These are phyloP conservation scores for Sclerotinia subarctica DNA, from an alignment of 2,329 filamentous ascomycete genomes.

Conservation along the genomic window DNA sequence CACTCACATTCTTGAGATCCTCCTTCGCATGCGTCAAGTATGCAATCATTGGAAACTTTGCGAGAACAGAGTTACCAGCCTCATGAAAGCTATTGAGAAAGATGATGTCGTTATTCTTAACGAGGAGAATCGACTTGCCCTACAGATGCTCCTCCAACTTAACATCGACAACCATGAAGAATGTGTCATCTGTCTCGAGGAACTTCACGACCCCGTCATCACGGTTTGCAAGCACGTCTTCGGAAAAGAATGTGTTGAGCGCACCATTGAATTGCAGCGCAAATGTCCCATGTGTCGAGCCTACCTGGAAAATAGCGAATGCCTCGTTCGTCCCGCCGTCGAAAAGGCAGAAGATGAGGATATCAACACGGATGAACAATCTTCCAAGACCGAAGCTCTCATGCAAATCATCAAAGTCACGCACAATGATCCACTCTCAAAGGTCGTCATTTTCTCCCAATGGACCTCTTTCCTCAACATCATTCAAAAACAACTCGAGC, in stretches of 20 bases:
- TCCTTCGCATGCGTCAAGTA: conserved; percentile 78
- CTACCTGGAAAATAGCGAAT: conserved; percentile 55
- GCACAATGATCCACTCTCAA: conserved; percentile 59
- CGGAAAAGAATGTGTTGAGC: conserved; percentile 69
- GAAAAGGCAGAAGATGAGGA: conserved; percentile 50
- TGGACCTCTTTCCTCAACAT: conserved; percentile 74
- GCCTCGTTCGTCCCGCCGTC: conserved; percentile 64
- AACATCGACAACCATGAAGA: conserved; percentile 78
- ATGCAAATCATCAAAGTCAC: conserved; percentile 71
- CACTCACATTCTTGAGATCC: conserved; percentile 72
- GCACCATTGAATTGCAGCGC: conserved; percentile 69
- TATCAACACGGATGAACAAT: conserved; percentile 63
- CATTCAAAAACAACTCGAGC: conserved; percentile 64
- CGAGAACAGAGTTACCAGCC: conserved; percentile 67
- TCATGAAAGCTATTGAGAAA: conserved; percentile 66
- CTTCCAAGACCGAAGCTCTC: conserved; percentile 79
- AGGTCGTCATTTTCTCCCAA: conserved; percentile 72
- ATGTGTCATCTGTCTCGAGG: conserved; percentile 78
- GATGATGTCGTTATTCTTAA: conserved; percentile 66
- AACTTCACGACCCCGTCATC: conserved; percentile 70
- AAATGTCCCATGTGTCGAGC: conserved; percentile 85
- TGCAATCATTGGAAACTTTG: conserved; percentile 89
- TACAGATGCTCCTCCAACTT: conserved; percentile 73
- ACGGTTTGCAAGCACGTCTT: conserved; percentile 83
- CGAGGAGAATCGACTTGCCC: conserved; percentile 65